These are phyloP conservation scores for Austroboletus olivaceoglutinosus DNA, from an alignment of 1,284 basidiomycete genomes.

Conservation along the genomic window DNA sequence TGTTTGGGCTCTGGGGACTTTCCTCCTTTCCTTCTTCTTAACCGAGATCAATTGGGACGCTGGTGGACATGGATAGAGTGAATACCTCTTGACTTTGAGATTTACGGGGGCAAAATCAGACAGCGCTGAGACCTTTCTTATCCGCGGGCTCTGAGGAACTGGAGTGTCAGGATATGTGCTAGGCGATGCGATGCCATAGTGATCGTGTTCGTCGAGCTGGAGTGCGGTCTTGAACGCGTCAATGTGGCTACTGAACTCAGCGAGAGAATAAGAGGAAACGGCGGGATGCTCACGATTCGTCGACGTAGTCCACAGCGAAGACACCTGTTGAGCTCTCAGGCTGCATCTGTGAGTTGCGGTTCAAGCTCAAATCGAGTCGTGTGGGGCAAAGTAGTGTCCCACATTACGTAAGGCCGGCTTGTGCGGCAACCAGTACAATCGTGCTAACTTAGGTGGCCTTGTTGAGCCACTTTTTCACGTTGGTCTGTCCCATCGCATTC, in stretches of 20 bases:
- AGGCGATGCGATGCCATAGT: conserved; percentile 36
- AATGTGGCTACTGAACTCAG: conserved; percentile 56
- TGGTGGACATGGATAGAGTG: not conserved
- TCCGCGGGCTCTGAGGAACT: conserved; percentile 37
- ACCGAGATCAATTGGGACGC: conserved; percentile 2
- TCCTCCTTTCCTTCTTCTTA: conserved; percentile 50
- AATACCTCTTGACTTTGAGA: conserved; percentile 68
- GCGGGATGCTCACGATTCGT: conserved; percentile 58
- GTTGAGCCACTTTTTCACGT: conserved; percentile 71
- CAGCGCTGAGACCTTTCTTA: conserved; percentile 80
- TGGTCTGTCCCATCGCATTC: conserved; percentile 65
- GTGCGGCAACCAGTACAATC: conserved; percentile 27
- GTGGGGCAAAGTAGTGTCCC: not conserved
- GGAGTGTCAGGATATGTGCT: conserved; percentile 25
- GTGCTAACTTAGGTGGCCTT: conserved; percentile 41
- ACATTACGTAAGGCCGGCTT: not conserved
- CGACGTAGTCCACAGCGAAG: conserved; percentile 57
- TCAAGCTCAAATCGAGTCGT: not conserved
- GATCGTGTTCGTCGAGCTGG: conserved; percentile 55
- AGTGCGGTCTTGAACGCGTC: conserved; percentile 69
- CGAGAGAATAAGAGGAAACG: not conserved
- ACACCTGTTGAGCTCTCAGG: conserved; percentile 2
- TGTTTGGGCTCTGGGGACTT: conserved; percentile 52
- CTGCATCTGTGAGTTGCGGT: conserved; percentile 13
- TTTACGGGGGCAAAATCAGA: conserved; percentile 94